Base-by-base conservation (phyloP, 306 rosid genomes). In the Prunus armeniaca region DNA sequence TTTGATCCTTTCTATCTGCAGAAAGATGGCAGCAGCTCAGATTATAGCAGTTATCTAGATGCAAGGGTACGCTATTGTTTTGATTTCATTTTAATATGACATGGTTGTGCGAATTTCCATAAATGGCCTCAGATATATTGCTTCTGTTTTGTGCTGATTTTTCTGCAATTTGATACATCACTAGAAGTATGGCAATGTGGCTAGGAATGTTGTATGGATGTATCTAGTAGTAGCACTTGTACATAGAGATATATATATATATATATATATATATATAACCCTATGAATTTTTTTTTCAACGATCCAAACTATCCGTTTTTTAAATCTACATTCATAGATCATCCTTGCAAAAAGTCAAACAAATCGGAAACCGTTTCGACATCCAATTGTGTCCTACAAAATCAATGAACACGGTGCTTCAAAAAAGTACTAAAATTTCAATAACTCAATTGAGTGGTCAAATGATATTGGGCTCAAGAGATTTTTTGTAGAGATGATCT, bases 11-110 rank as follows among this genome's bases (percentile, higher is more conserved):
- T 76, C 66, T 45, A 68, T 74, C 73, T 87, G 83, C 92, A 94
- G 97, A 90, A 86, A 83, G 93, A 90, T 84, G 98, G 98, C 64
- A 79, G 83, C 69, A 94, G 90, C 86, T 77, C 83, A 63, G 97
- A 94, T 71, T 92, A 89, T 70, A 88, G 78, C 76, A 89, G 78
- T 84, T 94, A 92, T 86, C 84, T 90, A 74, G 91, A 94, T 75
- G 96, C 98, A 81, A 89, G 82, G 97, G 98, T 94, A 80, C 32
- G 78, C 65, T 78, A 38, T 67, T 71, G 10, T 45, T 74, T 50
- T 58, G 10, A 22, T 49, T 76, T 28, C n/a, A 9, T 15, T 51
- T 43, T 25, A 0, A 12, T 30, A 2, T 32, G 17, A 11, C 25
- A 9, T 22, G 45, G 9, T 30, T 56, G 57, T 49, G 24, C 15